phyloP scores from a whole-genome alignment of 225 moss, liverwort and hornwort species.

The Marchantia paleacea region DNA sequence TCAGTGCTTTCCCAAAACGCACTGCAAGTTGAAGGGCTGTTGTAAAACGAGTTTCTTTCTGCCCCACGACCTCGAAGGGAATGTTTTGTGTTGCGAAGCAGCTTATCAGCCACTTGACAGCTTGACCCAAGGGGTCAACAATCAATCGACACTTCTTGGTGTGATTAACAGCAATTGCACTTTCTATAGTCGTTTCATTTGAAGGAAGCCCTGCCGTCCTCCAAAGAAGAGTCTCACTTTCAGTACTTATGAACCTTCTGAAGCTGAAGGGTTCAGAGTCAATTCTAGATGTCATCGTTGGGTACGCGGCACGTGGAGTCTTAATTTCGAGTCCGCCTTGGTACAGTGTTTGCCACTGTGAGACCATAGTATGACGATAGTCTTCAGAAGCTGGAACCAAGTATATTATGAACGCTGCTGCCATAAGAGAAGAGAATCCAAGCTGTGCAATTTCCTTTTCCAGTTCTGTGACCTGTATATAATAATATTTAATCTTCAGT shows the following conservation, averaged over 20 bases:
- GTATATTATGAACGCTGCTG: constrained; percentile 40
- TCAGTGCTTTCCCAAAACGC: constrained; percentile 34
- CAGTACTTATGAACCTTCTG: constrained; percentile 36
- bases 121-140: constrained; percentile 33
- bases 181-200: constrained; percentile 30
- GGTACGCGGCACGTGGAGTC: constrained; percentile 5
- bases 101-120: constrained; percentile 28
- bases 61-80: constrained; percentile 31
- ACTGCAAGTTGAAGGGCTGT: constrained; percentile 36
- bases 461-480: constrained; percentile 28
- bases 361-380: constrained; percentile 26
- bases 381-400: constrained; percentile 34
- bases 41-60: constrained; percentile 31
- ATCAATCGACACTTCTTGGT: constrained; percentile 24
- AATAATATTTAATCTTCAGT: neutral
- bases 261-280: constrained; percentile 24
- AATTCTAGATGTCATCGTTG: neutral
- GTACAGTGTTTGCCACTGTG: constrained; percentile 25
- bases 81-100: constrained; percentile 17
- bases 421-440: constrained; percentile 28
- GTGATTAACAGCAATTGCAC: constrained; percentile 35
- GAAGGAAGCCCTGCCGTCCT: constrained; percentile 37
- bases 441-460: constrained; percentile 26
- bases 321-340: constrained; percentile 9
- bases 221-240: constrained; percentile 36